Base-by-base conservation (phyloP, 1,139 yeast genomes). In the Geotrichum macrosporum region DNA sequence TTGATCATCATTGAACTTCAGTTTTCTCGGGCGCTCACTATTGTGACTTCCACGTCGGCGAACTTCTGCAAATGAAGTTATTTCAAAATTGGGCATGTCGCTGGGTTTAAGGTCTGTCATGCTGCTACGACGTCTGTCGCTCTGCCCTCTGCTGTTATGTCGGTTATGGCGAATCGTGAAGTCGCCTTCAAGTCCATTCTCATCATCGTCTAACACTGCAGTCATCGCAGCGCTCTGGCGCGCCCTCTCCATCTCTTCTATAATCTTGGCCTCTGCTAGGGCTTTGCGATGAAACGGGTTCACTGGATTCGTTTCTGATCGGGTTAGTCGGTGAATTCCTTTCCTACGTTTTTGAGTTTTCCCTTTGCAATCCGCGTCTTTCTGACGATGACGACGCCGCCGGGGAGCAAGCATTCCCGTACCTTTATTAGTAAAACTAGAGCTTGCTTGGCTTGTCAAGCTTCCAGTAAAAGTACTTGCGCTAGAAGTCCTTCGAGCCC, bases 261-360 rank as follows among this genome's bases (percentile, higher is more conserved):
- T 40, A 12, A 24, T 13, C 30, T 48, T 41, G 20, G 46, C 46
- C 30, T 44, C 40, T 16, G 40, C 26, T 16, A 46, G 18, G 5
- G 48, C 48, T 12, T 33, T 31, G 22, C 48, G 36, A 29, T 46
- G 45, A 27, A 46, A 31, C 19, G 52, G 52, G 19, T 47, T 50
- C 10, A 50, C n/a, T 13, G 52, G 49, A 26, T 44, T 46, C 20
- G 50, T 46, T 30, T 50, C 50, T 3, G 50, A 39, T 19, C 44
- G 30, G 3, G 48, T 46, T 3, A 46, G 31, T 9, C 35, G 29
- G 6, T 33, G 38, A 19, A 24, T 32, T n/a, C 20, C 13, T 20
- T 24, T 27, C 26, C 34, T 41, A 1, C 38, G 38, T 21, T 37
- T 37, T 27, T 37, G 24, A 16, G 20, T 10, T 12, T 27, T 27